A percentile compares a stretch with the other conserved stretches of the same genome.
Evolutionary conservation across 2,329 filamentous ascomycete genomes (phyloP).

Genomic region (Hymenoscyphus fructigenus): DNA sequence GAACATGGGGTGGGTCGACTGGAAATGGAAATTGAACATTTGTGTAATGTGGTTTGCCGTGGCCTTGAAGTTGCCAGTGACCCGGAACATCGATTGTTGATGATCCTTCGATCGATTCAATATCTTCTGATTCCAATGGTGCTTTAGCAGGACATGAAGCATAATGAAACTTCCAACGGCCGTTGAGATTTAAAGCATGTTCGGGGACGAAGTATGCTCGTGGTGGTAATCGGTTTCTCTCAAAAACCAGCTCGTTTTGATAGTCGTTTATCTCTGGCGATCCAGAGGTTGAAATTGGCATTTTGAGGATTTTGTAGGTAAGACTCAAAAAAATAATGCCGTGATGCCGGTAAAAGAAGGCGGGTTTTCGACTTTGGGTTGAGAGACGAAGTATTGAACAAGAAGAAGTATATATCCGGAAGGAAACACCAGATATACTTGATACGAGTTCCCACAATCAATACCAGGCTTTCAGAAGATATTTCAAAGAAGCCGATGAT

Average conservation of each 20-base stretch:
- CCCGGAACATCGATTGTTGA: constrained; percentile 57
- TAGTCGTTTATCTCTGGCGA: constrained; percentile 42
- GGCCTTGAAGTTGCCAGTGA: constrained; percentile 37
- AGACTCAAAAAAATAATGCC: not conserved
- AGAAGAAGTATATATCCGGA: not conserved
- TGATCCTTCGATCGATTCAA: constrained; percentile 13
- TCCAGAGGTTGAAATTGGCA: not conserved
- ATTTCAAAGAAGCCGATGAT: not conserved
- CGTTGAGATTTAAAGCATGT: constrained; percentile 51
- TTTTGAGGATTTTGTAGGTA: not conserved
- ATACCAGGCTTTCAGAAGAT: not conserved
- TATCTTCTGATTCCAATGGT: constrained; percentile 36
- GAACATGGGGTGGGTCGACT: constrained; percentile 52
- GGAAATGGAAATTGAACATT: constrained; percentile 55
- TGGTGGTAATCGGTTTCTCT: constrained; percentile 52
- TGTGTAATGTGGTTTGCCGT: constrained; percentile 42
- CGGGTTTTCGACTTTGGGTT: not conserved
- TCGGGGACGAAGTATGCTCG: constrained; percentile 54
- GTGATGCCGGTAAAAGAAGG: not conserved
- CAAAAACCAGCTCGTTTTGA: constrained; percentile 50
- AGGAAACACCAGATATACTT: not conserved
- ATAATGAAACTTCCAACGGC: constrained; percentile 57
- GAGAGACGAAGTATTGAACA: not conserved
- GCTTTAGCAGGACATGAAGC: constrained; percentile 47
- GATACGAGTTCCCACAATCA: not conserved